Evolutionary conservation across 352 stramenopile genomes (phyloP).

Genomic region (Globisporangium mamillatum): DNA sequence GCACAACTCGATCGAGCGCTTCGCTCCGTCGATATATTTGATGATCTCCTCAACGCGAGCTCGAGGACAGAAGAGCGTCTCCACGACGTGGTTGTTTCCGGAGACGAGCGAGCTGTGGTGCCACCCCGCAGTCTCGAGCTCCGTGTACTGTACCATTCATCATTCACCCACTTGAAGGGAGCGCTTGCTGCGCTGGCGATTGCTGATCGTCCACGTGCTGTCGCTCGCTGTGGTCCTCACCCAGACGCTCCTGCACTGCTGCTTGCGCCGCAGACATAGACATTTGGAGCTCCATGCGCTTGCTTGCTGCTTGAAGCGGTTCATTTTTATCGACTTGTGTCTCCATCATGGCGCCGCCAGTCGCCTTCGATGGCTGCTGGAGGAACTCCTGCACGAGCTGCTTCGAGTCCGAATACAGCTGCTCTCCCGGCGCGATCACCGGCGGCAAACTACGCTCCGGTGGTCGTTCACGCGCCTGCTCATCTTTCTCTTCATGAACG

Average conservation of each 20-base stretch:
- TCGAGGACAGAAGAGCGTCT: too few species aligned
- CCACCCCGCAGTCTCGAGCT: too few species aligned
- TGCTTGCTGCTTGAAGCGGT: background rate
- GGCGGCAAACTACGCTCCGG: background rate
- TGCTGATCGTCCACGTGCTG: background rate
- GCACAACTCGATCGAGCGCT: too few species aligned
- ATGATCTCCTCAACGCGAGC: too few species aligned
- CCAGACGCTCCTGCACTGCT: background rate
- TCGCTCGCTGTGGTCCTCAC: background rate
- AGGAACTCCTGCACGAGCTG: conserved; percentile 9
- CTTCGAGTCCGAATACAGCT: conserved; percentile 6
- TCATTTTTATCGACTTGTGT: background rate
- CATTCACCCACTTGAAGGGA: background rate
- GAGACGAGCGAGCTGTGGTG: too few species aligned
- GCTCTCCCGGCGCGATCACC: background rate
- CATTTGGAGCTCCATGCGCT: conserved; percentile 17
- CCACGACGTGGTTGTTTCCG: too few species aligned
- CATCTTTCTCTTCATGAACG: background rate
- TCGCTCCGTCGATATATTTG: too few species aligned
- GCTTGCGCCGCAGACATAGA: background rate
- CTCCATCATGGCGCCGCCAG: background rate
- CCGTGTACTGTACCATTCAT: background rate
- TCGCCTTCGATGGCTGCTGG: background rate
- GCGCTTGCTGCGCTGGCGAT: background rate
- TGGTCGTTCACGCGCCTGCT: background rate